Conservation (phyloP, 768 basidiomycete species). For the Lentinus tigrinus region DNA sequence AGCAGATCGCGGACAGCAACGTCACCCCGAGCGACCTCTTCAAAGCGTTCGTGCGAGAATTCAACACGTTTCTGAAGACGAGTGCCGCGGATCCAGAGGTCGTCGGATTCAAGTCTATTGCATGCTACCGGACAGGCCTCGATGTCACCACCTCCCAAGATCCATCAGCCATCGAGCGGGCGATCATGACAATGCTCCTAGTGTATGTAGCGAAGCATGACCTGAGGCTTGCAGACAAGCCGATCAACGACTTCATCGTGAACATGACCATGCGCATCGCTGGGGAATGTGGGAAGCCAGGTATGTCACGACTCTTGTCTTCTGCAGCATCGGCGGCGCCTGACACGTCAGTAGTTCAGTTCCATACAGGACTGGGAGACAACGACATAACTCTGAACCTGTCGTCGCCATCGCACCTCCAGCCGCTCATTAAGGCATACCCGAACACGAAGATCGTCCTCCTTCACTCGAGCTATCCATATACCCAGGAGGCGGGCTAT, state of each 20-base stretch:
- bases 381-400: conserved; percentile 59
- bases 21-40: conserved; percentile 11
- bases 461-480: conserved; percentile 78
- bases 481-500: conserved; percentile 76
- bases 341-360: conserved; percentile 56
- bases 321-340: background rate
- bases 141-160: conserved; percentile 37
- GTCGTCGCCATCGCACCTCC: conserved; percentile 65
- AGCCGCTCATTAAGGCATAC: conserved; percentile 64
- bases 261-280: conserved; percentile 53
- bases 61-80: conserved; percentile 37
- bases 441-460: conserved; percentile 63
- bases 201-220: conserved; percentile 35
- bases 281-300: conserved; percentile 54
- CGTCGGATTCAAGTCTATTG: conserved; percentile 72
- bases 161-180: conserved; percentile 21
- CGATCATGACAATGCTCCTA: conserved; percentile 32
- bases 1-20: conserved; percentile 4
- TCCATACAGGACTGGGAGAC: conserved; percentile 82
- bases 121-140: conserved; percentile 77
- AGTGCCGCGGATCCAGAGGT: conserved; percentile 48
- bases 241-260: conserved; percentile 68
- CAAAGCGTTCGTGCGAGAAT: conserved; percentile 27
- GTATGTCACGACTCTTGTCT: conserved; percentile 33
- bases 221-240: conserved; percentile 58